Base-by-base conservation (phyloP, 2,329 filamentous ascomycete species). In the Fusarium devonianum region DNA sequence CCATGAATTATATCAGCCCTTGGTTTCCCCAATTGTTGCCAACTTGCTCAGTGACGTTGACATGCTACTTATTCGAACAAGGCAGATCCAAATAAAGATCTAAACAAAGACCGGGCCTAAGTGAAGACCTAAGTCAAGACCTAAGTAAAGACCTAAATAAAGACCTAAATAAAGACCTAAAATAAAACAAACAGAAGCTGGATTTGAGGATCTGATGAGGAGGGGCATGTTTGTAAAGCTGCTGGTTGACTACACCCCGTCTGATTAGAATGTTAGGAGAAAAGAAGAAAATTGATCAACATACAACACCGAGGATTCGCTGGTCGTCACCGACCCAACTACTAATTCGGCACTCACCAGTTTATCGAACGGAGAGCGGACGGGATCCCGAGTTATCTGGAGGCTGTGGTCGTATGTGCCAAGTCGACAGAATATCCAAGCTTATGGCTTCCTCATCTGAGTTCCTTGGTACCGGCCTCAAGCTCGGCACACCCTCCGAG, bases 1-100 rank as follows among this genome's bases (percentile, higher is more conserved):
- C 38, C 30, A 54, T 38, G 35, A 54, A 48, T 47, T 28, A 50
- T 14, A 50, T 33, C 47, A 35, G 33, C 52, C 47, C 39, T 30
- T 39, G 38, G 40, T 43, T 59, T 60, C 28, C 29, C 23, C 16
- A 39, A 32, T 38, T 13, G 22, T 11, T 13, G 5, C 7, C 4
- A 16, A 21, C 8, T 7, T 21, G 23, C 11, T 26, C 12, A 11
- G 9, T 26, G 23, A 26, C n/a, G n/a, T n/a, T 12, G 5, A 10
- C 10, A 26, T 10, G 11, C 7, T 26, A 10, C 3, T 12, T 12
- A 12, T 12, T 26, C n/a, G 23, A 4, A 12, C 23, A n/a, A n/a
- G n/a, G n/a, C n/a, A n/a, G n/a, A n/a, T n/a, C n/a, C n/a, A n/a
- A n/a, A n/a, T n/a, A n/a, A n/a, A n/a, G n/a, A n/a, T n/a, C n/a